Percentiles rank a stretch among this genome's conserved stretches.
Evolutionary conservation across 2,329 filamentous ascomycete genomes (phyloP).

Genomic region (Sphaerulina populicola): DNA sequence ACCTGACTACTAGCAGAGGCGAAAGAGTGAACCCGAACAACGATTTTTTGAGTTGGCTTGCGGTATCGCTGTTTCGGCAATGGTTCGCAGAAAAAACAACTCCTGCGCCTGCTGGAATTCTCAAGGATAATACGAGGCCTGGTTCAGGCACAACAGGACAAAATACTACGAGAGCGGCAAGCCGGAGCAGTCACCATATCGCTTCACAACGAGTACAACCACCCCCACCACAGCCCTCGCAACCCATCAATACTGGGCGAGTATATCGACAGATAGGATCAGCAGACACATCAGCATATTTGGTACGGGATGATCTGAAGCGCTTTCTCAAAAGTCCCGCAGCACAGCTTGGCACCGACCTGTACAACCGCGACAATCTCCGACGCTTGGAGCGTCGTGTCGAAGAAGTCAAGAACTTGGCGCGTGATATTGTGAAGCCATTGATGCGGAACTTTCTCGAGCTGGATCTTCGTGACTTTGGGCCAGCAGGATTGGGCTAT

Average conservation of each 20-base stretch:
- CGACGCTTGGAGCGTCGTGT: constrained; percentile 76
- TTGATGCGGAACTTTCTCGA: constrained; percentile 80
- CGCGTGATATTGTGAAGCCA: constrained; percentile 72
- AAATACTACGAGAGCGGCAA: constrained; percentile 11
- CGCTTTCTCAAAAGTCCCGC: constrained; percentile 61
- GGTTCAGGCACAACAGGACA: constrained; percentile 8
- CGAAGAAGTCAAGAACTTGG: constrained; percentile 79
- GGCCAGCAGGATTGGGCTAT: constrained; percentile 46
- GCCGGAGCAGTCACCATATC: constrained; percentile 23
- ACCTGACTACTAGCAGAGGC: constrained; percentile 66
- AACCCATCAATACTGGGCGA: constrained; percentile 51
- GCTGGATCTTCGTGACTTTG: constrained; percentile 52
- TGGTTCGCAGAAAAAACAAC: constrained; percentile 89
- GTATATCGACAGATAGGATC: constrained; percentile 68
- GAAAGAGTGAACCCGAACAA: constrained; percentile 74
- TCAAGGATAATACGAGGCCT: constrained; percentile 32
- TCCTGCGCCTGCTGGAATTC: constrained; percentile 52
- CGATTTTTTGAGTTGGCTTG: constrained; percentile 82
- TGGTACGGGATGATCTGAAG: constrained; percentile 81
- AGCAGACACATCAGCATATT: constrained; percentile 55
- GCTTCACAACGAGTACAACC: constrained; percentile 26
- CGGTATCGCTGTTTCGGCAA: constrained; percentile 76
- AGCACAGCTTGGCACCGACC: constrained; percentile 55
- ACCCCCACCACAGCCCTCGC: constrained; percentile 25
- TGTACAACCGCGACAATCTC: constrained; percentile 81